Conservation (phyloP, 2,329 filamentous ascomycete genomes). For the Fusarium chaquense region DNA sequence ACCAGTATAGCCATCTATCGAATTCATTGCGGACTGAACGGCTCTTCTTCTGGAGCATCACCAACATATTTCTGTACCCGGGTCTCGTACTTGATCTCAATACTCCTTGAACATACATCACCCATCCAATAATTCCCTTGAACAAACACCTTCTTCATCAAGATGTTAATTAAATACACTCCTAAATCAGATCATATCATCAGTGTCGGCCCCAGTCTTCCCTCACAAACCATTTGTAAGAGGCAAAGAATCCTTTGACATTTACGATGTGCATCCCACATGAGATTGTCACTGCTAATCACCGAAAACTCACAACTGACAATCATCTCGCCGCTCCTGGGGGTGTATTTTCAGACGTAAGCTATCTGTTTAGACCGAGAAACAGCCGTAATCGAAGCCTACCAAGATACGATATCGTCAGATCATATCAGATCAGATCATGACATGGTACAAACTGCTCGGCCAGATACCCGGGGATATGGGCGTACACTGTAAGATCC, state of each 20-base stretch:
- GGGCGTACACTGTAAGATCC: constrained; percentile 13
- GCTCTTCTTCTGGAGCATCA: background rate
- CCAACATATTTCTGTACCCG: background rate
- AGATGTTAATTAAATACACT: background rate
- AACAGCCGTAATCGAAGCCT: constrained; percentile 25
- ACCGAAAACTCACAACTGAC: background rate
- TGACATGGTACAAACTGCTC: constrained; percentile 20
- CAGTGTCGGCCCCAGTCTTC: background rate
- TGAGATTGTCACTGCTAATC: background rate
- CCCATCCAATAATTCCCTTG: background rate
- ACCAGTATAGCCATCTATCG: background rate
- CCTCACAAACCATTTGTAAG: constrained; percentile 8
- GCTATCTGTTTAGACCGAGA: constrained; percentile 23
- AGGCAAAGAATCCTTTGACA: constrained; percentile 3
- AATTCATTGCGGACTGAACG: background rate
- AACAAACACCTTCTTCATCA: background rate
- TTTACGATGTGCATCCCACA: constrained; percentile 2
- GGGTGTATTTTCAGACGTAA: background rate
- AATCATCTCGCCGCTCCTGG: constrained; percentile 7
- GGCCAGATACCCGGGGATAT: constrained; percentile 31
- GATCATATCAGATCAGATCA: constrained; percentile 39
- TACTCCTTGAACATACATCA: background rate
- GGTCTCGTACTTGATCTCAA: background rate
- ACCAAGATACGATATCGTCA: constrained; percentile 14
- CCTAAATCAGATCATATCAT: constrained; percentile 33